phyloP scores from a whole-genome alignment of 345 rosid species.

The Salix purpurea region DNA sequence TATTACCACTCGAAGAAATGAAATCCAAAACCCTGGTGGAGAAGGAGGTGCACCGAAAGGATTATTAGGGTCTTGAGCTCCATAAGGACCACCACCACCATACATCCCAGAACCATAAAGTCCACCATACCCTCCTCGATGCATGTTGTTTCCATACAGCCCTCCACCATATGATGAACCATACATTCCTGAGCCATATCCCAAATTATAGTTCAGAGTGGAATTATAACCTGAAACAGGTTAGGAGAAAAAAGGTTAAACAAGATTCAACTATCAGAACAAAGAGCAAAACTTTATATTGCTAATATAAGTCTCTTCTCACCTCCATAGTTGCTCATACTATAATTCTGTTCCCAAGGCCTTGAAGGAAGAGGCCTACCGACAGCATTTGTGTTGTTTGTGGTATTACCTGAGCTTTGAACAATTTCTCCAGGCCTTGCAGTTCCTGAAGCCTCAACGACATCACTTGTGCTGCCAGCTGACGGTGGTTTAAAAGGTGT shows the following conservation, averaged over 20 bases:
- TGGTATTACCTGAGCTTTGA: not conserved
- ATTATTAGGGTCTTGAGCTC: constrained; percentile 14
- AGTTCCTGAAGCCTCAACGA: constrained; percentile 20
- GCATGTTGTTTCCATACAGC: constrained; percentile 3
- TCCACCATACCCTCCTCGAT: constrained; percentile 17
- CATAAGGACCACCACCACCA: constrained; percentile 17
- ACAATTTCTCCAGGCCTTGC: constrained; percentile 18
- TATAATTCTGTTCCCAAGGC: constrained; percentile 14
- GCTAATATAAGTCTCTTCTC: not conserved
- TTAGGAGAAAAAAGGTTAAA: not conserved
- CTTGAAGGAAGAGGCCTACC: constrained; percentile 12
- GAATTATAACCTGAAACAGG: constrained; percentile 4
- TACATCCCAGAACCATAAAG: constrained; percentile 13
- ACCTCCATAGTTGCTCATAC: constrained; percentile 7
- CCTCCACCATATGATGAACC: constrained; percentile 6
- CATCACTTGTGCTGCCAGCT: constrained; percentile 21
- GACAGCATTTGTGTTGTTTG: not conserved
- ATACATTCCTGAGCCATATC: constrained; percentile 6
- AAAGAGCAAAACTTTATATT: not conserved
- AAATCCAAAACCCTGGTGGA: constrained; percentile 23
- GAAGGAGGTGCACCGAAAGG: constrained; percentile 15
- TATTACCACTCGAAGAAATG: constrained; percentile 13
- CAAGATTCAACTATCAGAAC: not conserved
- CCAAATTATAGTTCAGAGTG: constrained; percentile 7
- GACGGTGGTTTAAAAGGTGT: constrained; percentile 22